A percentile compares a stretch with the other conserved stretches of the same genome.
phyloP scores from a whole-genome alignment of 2,329 filamentous ascomycete species.

The Alternaria metachromatica region DNA sequence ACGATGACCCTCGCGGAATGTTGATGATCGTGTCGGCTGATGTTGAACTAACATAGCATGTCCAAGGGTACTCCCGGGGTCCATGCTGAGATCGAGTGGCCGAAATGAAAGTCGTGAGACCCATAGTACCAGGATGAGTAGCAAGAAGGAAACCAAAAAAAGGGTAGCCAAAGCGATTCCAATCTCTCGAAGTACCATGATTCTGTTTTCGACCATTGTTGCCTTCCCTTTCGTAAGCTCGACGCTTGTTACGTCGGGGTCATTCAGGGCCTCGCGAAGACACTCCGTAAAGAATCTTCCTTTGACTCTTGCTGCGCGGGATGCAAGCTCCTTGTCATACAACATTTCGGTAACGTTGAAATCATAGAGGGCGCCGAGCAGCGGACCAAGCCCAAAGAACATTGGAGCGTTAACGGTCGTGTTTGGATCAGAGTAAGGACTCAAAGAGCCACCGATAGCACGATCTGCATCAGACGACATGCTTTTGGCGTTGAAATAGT shows the following conservation, averaged over 20 bases:
- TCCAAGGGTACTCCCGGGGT: constrained; percentile 24
- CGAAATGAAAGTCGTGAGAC: constrained; percentile 15
- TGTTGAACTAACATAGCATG: constrained; percentile 10
- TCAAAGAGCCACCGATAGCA: not conserved
- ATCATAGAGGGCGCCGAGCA: constrained; percentile 15
- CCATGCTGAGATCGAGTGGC: constrained; percentile 22
- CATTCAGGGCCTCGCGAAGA: constrained; percentile 15
- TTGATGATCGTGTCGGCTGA: not conserved
- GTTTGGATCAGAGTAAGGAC: not conserved
- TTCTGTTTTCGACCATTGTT: constrained; percentile 12
- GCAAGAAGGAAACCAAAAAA: constrained; percentile 18
- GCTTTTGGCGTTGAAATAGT: not conserved
- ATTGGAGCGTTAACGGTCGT: not conserved
- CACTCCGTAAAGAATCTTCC: constrained; percentile 25
- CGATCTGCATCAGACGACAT: not conserved
- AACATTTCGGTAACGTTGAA: constrained; percentile 2
- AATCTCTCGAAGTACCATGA: constrained; percentile 23
- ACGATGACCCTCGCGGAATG: constrained; percentile 4
- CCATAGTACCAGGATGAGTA: constrained; percentile 13
- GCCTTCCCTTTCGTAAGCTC: constrained; percentile 2
- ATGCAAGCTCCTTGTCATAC: not conserved
- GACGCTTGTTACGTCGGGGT: not conserved
- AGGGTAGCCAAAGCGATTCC: constrained; percentile 19
- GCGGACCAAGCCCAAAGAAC: constrained; percentile 12
- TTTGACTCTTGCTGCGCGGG: constrained; percentile 17